Evolutionary conservation across 192 early-diverging fungal genomes (phyloP).

Genomic region (Podila epigama): DNA sequence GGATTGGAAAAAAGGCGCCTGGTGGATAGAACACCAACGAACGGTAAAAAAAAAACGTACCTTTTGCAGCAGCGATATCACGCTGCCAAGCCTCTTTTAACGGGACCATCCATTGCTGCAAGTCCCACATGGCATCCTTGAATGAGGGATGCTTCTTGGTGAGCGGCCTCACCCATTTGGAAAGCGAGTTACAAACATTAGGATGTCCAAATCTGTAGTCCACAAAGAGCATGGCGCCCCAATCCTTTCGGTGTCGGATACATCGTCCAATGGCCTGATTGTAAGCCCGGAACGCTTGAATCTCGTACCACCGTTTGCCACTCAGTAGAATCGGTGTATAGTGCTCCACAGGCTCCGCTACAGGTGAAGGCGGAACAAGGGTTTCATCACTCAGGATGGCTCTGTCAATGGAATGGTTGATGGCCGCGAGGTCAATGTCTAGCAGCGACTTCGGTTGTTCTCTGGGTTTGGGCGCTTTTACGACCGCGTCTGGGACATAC

Average conservation of each 20-base stretch:
- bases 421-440: slow-evolving; percentile 9
- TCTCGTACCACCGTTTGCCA: slow-evolving; percentile 67
- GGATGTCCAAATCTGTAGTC: slow-evolving; percentile 60
- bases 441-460: neutral
- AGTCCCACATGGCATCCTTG: slow-evolving; percentile 24
- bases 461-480: neutral
- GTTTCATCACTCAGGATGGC: neutral
- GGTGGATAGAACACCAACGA: neutral
- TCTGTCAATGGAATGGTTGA: slow-evolving; percentile 15
- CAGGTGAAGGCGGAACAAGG: neutral
- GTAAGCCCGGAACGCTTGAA: slow-evolving; percentile 69
- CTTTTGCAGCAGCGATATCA: neutral
- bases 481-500: too few relatives aligned
- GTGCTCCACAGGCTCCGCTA: neutral
- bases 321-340: slow-evolving; percentile 16
- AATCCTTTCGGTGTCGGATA: slow-evolving; percentile 67
- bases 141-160: slow-evolving; percentile 39
- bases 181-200: slow-evolving; percentile 59
- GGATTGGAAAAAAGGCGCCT: too few relatives aligned
- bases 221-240: slow-evolving; percentile 70
- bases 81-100: neutral
- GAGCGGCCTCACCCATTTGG: slow-evolving; percentile 70
- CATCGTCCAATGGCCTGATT: slow-evolving; percentile 68
- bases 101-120: slow-evolving; percentile 13
- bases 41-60: neutral